phyloP scores from a whole-genome alignment of 352 stramenopile genomes.

The Poterioochromonas sp. region DNA sequence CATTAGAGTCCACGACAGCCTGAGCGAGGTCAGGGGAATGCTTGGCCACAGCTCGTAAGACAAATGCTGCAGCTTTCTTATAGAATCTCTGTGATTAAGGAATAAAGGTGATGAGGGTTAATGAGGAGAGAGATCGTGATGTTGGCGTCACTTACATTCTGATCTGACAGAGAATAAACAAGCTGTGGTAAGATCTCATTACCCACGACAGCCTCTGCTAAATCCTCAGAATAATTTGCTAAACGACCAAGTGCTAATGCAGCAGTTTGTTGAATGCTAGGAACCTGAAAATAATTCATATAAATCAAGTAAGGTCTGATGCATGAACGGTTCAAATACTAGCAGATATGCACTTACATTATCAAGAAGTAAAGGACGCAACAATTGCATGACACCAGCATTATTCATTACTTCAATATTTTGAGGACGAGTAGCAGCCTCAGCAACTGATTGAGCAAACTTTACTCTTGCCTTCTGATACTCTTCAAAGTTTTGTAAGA shows the following conservation, averaged over 20 bases:
- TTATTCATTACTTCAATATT: slow-evolving; percentile 94
- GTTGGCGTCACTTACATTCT: slow-evolving; percentile 55
- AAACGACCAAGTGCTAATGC: slow-evolving; percentile 78
- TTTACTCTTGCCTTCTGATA: slow-evolving; percentile 88
- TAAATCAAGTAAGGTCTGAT: neutral
- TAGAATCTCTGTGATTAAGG: slow-evolving; percentile 60
- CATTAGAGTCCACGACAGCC: slow-evolving; percentile 79
- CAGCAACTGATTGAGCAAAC: slow-evolving; percentile 83
- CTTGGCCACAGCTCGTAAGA: slow-evolving; percentile 82
- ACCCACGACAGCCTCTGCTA: slow-evolving; percentile 81
- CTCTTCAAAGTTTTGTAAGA: slow-evolving; percentile 85
- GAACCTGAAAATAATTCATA: slow-evolving; percentile 46
- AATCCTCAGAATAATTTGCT: slow-evolving; percentile 86
- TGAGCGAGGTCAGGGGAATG: slow-evolving; percentile 84
- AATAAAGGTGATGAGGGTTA: neutral
- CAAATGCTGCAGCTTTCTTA: slow-evolving; percentile 87
- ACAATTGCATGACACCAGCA: slow-evolving; percentile 83
- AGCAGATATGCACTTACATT: slow-evolving; percentile 58
- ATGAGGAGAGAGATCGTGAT: neutral
- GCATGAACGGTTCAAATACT: neutral
- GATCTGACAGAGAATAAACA: slow-evolving; percentile 85
- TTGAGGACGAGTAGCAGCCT: slow-evolving; percentile 80
- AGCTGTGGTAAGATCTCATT: slow-evolving; percentile 91
- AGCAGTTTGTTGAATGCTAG: slow-evolving; percentile 85
- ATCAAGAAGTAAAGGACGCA: slow-evolving; percentile 80